Base-by-base conservation (phyloP, 495 filamentous ascomycete genomes). In the Penicillium taxi region DNA sequence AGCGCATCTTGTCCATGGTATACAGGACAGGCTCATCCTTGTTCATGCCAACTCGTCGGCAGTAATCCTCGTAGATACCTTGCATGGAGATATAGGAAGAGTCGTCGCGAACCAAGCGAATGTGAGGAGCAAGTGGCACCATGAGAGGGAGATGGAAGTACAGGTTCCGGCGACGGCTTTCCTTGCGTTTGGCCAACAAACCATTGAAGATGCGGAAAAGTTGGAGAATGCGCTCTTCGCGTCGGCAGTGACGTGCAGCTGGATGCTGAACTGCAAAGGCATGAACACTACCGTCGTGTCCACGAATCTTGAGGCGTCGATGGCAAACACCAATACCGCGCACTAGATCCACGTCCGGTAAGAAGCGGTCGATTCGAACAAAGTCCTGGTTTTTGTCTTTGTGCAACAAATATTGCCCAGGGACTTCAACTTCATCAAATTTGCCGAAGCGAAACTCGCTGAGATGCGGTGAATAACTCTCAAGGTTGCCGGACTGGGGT, bases 331-430 rank as follows among this genome's bases (percentile, higher is more conserved):
- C 86, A 48, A 90, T 83, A 6, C 78, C 82, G 21, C 93, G 79
- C 15, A 96, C 84, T 30, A 96, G 74, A 35, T 96, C 88, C 21
- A 99, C 87, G 52, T 86, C 81, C 9, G 93, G 88, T 52, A 96
- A 60, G 75, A 99, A 96, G 19, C 90, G 80, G 53, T 99, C 93
- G 40, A 99, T 95, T 18, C 86, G 81, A 39, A 96, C 79, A 52
- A 99, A 96, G 55, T 96, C 93, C 50, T 91, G 84, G 54, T 96
- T 96, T 73, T 96, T 96, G 55, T 99, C 93, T 52, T 87, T 88
- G 58, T 94, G 93, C 47, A 89, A 75, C 30, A 99, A 69, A 55
- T 99, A 99, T 59, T 99, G 93, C 2, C 93, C 93, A 1, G 93
- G 93, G 28, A 99, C 79, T 62, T 99, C 93, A 27, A 99, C 90